Base-by-base conservation (phyloP, 2,329 filamentous ascomycete genomes). In the Claviceps monticola region DNA sequence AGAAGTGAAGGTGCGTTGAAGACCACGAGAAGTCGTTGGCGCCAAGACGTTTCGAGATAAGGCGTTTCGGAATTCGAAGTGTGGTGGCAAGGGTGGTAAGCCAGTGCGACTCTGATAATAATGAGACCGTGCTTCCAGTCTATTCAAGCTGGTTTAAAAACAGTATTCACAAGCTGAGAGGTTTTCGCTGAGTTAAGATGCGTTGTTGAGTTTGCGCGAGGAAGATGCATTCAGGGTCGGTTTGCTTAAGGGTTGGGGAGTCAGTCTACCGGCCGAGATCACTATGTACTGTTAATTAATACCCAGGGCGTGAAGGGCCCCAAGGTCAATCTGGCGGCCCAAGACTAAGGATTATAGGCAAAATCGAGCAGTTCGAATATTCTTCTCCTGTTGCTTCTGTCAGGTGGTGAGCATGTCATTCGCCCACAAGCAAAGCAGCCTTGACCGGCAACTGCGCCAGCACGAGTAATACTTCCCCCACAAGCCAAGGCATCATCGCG, bases 401-500 rank as follows among this genome's bases (percentile, higher is more conserved):
- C 26, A 29, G 26, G 26, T 29, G 26, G 3, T 29, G 9, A 29
- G 26, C 26, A 29, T 9, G 26, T 4, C 26, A 29, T 29, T 29
- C 26, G 26, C 26, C 3, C 47, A 41, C 16, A 19, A 36, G 41
- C 41, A 39, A 34, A 8, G 44, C 26, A 23, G 44, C 44, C 26
- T 34, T 46, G 26, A 37, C 17, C 37, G 42, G 48, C 42, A 4
- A 21, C 43, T 47, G 39, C 50, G 26, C 50, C 38, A 19, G 14
- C 34, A 16, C 9, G 29, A 34, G 29, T 3, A 8, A 34, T 39
- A n/a, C 42, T 46, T 34, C 29, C 16, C 23, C 14, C 49, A 26
- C 29, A 8, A 37, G 29, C 29, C 29, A 34, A 34, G 29, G 9
- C 48, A 53, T 46, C 42, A 54, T 58, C 55, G 34, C 34, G 41